Percentiles rank a stretch among this genome's conserved stretches.
phyloP scores from a whole-genome alignment of 163 green algal species.

The Chloromonas sp. region DNA sequence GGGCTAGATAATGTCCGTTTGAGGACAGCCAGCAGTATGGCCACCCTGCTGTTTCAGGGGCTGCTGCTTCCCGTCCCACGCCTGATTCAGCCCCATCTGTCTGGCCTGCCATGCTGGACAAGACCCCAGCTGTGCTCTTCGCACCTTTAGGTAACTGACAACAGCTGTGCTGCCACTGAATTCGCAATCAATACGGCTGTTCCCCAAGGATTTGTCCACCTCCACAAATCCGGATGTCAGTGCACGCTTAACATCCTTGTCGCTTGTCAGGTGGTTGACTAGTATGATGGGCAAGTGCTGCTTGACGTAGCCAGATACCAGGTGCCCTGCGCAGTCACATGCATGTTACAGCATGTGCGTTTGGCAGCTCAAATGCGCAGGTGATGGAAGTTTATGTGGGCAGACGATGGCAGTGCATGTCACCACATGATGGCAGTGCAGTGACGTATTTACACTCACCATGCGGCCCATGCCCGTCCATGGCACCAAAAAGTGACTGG shows the following conservation, averaged over 20 bases:
- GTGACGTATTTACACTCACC: constrained; percentile 29
- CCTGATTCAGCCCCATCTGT: too few relatives aligned
- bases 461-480: constrained; percentile 80
- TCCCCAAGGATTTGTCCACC: constrained; percentile 52
- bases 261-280: constrained; percentile 55
- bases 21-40: too few relatives aligned
- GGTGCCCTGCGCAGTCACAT: constrained; percentile 44
- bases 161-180: constrained; percentile 74
- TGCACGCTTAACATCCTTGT: constrained; percentile 38
- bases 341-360: too few relatives aligned
- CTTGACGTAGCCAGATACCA: constrained; percentile 70
- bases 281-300: constrained; percentile 68
- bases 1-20: too few relatives aligned
- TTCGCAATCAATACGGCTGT: constrained; percentile 59
- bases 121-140: too few relatives aligned
- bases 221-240: constrained; percentile 57
- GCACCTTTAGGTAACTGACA: constrained; percentile 56
- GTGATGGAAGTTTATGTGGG: too few relatives aligned
- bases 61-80: too few relatives aligned
- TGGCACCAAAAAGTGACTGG: constrained; percentile 62
- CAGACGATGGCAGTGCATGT: too few relatives aligned
- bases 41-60: too few relatives aligned
- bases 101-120: too few relatives aligned
- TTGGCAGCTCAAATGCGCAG: too few relatives aligned
- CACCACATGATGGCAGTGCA: too few relatives aligned